Conservation (phyloP, 2,329 filamentous ascomycete species). For the Myriosclerotinia curreyana region DNA sequence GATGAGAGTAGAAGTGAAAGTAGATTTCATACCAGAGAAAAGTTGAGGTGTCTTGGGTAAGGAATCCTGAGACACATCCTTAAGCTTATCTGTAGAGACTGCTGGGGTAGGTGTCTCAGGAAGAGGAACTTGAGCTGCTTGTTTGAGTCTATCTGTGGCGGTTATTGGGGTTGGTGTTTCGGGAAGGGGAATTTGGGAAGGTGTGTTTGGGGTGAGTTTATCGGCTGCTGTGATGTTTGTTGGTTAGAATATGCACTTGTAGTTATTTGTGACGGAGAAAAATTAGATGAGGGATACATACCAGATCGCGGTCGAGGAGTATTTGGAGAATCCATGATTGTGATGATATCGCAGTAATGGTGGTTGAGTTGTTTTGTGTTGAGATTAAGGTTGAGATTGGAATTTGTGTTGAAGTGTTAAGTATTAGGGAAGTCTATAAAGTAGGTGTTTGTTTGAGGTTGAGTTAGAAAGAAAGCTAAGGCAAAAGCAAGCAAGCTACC, state of each 20-base stretch:
- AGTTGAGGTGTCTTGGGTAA: not conserved
- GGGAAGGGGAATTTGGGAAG: not conserved
- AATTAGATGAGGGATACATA: not conserved
- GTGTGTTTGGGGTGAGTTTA: not conserved
- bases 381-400: too few species aligned
- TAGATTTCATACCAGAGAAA: not conserved
- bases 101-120: not conserved
- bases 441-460: too few species aligned
- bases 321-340: not conserved
- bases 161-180: not conserved
- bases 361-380: not conserved
- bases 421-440: too few species aligned
- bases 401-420: too few species aligned
- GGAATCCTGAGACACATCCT: not conserved
- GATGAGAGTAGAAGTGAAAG: too few species aligned
- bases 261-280: not conserved
- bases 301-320: not conserved
- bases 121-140: not conserved
- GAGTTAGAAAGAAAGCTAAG: too few species aligned
- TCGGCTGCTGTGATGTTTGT: not conserved
- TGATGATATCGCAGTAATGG: not conserved
- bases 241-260: not conserved
- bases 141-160: too few species aligned
- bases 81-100: not conserved
- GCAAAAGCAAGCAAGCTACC: too few species aligned